A percentile compares a stretch with the other conserved stretches of the same genome.
Conservation (phyloP, 2,329 filamentous ascomycete species). For the Mollisia scopiformis region DNA sequence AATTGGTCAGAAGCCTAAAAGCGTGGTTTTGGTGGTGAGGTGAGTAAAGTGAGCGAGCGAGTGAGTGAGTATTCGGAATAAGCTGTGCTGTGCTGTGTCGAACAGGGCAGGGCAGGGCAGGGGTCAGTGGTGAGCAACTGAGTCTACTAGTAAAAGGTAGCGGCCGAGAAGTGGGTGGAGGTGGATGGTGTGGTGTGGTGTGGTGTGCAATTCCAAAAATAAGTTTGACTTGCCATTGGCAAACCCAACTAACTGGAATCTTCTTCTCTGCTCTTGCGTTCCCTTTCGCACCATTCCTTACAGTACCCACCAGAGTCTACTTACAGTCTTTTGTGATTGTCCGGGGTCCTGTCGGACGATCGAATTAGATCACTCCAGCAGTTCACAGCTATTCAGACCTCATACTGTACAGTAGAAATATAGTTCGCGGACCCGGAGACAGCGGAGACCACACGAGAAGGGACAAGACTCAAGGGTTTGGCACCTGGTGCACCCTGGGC, state of each 20-base stretch:
- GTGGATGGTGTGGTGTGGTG: no score
- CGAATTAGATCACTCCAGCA: no score
- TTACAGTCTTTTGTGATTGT: no score
- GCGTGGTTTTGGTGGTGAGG: no score
- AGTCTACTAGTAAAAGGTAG: no score
- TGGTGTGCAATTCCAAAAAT: slow-evolving; percentile 12
- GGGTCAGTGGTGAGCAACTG: no score
- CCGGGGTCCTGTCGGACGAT: no score
- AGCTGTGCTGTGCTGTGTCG: background rate
- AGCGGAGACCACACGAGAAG: background rate
- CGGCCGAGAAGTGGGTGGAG: background rate
- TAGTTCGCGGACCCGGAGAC: background rate
- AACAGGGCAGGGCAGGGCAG: background rate
- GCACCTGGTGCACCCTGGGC: background rate
- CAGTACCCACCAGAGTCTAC: no score
- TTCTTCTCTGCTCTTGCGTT: background rate
- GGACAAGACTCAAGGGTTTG: no score
- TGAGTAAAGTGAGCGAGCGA: background rate
- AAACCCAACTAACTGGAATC: background rate
- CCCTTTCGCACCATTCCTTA: no score
- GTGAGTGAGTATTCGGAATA: slow-evolving; percentile 6
- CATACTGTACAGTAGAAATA: no score
- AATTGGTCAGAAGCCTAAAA: background rate
- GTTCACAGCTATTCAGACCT: no score
- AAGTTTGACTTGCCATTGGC: background rate